Evolutionary conservation across 2,329 filamentous ascomycete genomes (phyloP), one percentile per base, ranked within the genome.

Genomic region (Epichloe gansuensis): DNA sequence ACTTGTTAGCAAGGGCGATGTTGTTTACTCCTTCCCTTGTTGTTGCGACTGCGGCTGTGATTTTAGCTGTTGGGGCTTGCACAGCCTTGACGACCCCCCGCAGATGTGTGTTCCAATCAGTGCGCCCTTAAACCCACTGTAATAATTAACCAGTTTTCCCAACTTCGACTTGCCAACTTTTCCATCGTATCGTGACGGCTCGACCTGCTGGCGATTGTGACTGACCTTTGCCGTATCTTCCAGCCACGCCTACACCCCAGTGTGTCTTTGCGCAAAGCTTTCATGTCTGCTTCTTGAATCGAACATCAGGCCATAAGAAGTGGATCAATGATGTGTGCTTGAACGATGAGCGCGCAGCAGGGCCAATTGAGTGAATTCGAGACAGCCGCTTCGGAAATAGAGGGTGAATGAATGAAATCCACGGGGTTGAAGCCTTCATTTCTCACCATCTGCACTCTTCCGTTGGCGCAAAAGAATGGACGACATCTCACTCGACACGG

Each of bases 401-500:
- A 31, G 23, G 2, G 35, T 13, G 25, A 21, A 21, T 13, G 25
- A 21, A 21, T 21, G 17, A 5, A 21, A 7, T 13, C 21, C 17
- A 25, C 17, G 7, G 23, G 9, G 2, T 17, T 35, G 39, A 21
- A n/a, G 23, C 39, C 38, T 35, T n/a, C 39, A 23, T 23, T 25
- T 5, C 39, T 13, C 13, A 4, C 27, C 47, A 8, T 42, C 47
- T 40, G 3, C 21, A 17, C 40, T n/a, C 40, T 38, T 12, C 17
- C 45, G 13, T 8, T 27, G 4, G 35, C 21, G 15, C 44, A 45
- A 21, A 31, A n/a, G 4, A 25, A 58, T 53, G 53, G 55, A 50
- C 43, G n/a, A 41, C 41, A 39, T 52, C 12, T 49, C 51, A 2
- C 36, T 55, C 7, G 54, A 59, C 40, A 64, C 64, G 31, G 56